Evolutionary conservation across 805 yeast genomes (phyloP), one percentile per base, ranked within the genome.

Genomic region (Jamesozyma jinghongensis): DNA sequence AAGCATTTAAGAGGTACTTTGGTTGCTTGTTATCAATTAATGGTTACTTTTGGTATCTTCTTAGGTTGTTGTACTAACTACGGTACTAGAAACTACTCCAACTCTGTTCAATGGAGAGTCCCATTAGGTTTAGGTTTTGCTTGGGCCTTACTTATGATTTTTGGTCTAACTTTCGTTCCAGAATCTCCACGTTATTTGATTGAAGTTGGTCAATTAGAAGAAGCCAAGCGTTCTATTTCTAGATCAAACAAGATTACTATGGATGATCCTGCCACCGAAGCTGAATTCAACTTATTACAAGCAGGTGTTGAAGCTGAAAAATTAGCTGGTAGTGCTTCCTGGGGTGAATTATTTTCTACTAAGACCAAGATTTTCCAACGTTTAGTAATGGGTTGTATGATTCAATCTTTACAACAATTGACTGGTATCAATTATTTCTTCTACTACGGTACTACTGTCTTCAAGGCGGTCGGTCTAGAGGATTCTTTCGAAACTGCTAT

Each of bases 91-190:
- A 49, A 41, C 25, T 66, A 63, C 57, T 69, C 73, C 56, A 80
- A 81, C 67, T 80, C 88, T 32, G 85, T 63, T 10, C 82, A 77
- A 65, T 81, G 86, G 86, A 77, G 86, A 74, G 71, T 80, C 49
- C 83, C 82, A 43, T 66, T 80, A 56, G 81, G 81, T 45, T 61
- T 76, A 48, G 67, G 71, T 54, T 72, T 71, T 51, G 65, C 67
- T 25, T 71, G 73, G 72, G 69, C 69, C 36, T 36, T 65, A 14
- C 47, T 62, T 40, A 57, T 64, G 67, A 47, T 64, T 36, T 49
- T 46, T 26, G 67, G 59, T 49, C 59, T 63, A 64, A 47, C 51
- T 3, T 70, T 71, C 52, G 78, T 79, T 73, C 86, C 86, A 37
- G 87, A 81, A 65, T 78, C 85, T 29, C 84, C 86, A 55, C 69